Evolutionary conservation across 257 asterid species (phyloP), one percentile per base, ranked within the genome.

Genomic region (Lithospermum erythrorhizon): DNA sequence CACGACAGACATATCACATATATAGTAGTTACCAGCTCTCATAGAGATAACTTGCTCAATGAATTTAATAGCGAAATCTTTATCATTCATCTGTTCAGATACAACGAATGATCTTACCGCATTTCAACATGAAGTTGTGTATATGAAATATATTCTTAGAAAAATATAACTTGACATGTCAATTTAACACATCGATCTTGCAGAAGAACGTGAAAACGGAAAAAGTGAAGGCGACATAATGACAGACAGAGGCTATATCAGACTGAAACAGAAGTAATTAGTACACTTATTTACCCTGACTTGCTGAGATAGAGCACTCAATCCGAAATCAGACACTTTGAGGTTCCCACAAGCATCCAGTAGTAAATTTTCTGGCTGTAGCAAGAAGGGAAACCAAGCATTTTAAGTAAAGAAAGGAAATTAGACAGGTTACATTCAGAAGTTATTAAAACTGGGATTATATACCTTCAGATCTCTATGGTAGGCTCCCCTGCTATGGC

Each of bases 261-360:
- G 4, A 55, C 18, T 51, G n/a, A 57, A 0, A 14, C 37, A 13
- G 47, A 37, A 63, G 29, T 4, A 18, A 20, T 52, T 9, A 48
- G 54, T 10, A 61, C 52, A 48, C 30, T 32, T 51, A 71, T 49
- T 74, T 82, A 90, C 98, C 96, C 83, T 79, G 82, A 85, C 86
- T 87, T 90, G 96, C 79, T 83, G 96, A 73, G 96, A 90, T 51
- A 90, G 82, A 68, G 98, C 98, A 79, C 98, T 87, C 68, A 90
- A 76, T 19, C 98, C 98, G 69, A 87, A 90, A 75, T 90, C 98
- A 24, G 98, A 90, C 71, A 90, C 87, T 71, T 87, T 90, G 67
- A 90, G 96, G 70, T 83, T 81, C 61, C 98, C 96, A 53, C 77
- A 73, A 65, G 86, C 79, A 79, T 90, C 96, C 79, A 87, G 52